phyloP scores from a whole-genome alignment of 2,329 filamentous ascomycete species.

The Aureobasidium musti region DNA sequence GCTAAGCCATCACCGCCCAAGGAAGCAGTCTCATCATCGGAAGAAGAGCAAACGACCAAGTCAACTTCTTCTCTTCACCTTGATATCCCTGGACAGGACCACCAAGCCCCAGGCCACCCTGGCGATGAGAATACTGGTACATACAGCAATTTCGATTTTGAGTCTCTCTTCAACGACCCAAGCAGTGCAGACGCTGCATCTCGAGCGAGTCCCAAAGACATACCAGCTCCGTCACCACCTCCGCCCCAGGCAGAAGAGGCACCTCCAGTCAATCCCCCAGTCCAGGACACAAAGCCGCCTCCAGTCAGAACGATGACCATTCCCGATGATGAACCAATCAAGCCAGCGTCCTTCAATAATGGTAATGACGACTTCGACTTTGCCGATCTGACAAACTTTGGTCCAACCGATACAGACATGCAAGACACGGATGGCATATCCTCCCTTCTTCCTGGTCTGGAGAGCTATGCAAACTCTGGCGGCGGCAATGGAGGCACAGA shows the following conservation, averaged over 20 bases:
- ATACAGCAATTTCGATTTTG: conserved; percentile 39
- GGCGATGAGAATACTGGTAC: conserved; percentile 30
- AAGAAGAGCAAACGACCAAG: conserved; percentile 12
- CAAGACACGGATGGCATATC: conserved; percentile 40
- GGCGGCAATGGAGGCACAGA: conserved; percentile 8
- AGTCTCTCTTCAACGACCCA: conserved; percentile 42
- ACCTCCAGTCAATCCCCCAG: not conserved
- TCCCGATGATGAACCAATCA: conserved; percentile 1
- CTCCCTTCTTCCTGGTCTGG: conserved; percentile 46
- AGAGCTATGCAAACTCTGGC: conserved; percentile 45
- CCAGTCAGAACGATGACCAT: conserved; percentile 11
- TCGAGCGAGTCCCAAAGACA: conserved; percentile 30
- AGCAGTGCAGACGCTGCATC: conserved; percentile 32
- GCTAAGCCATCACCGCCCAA: conserved; percentile 25
- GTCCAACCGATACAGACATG: conserved; percentile 28
- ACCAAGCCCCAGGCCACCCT: conserved; percentile 22
- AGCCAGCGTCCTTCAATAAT: conserved; percentile 13
- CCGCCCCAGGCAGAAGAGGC: not conserved
- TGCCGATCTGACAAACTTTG: conserved; percentile 35
- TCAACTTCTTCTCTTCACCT: conserved; percentile 15
- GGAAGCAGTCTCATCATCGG: not conserved
- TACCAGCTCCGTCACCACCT: conserved; percentile 6
- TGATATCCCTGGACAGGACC: conserved; percentile 24
- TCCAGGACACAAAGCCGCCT: conserved; percentile 4
- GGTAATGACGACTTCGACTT: conserved; percentile 29